Percentiles rank a stretch among this genome's conserved stretches.
Evolutionary conservation across 768 basidiomycete species (phyloP).

Genomic region (Pleurotus tuoliensis): DNA sequence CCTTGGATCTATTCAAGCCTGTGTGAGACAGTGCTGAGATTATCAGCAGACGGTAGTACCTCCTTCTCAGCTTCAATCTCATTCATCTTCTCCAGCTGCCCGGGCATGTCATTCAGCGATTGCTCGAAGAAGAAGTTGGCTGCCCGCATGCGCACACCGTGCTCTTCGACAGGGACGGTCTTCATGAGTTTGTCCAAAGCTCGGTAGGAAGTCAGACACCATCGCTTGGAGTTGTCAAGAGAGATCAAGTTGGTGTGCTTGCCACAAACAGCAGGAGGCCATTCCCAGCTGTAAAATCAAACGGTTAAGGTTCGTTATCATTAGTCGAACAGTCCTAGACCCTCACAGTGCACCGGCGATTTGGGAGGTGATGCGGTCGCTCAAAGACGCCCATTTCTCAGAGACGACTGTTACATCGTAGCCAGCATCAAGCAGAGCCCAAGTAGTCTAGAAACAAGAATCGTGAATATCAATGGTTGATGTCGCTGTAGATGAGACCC

Average conservation of each 20-base stretch:
- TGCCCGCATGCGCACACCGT: conserved; percentile 28
- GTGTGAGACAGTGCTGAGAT: too few relatives aligned
- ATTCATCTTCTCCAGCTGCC: conserved; percentile 27
- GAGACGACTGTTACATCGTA: conserved; percentile 31
- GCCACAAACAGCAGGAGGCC: conserved; percentile 35
- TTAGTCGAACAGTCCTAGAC: neutral
- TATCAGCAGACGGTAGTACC: too few relatives aligned
- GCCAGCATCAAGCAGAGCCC: conserved; percentile 31
- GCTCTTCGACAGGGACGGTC: conserved; percentile 17
- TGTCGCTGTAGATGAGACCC: neutral
- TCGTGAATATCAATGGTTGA: neutral
- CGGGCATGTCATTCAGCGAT: conserved; percentile 19
- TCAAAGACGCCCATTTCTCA: conserved; percentile 17
- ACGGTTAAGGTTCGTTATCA: neutral
- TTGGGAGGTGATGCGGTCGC: conserved; percentile 20
- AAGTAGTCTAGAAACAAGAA: conserved; percentile 15
- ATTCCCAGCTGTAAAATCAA: conserved; percentile 26
- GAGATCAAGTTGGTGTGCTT: conserved; percentile 31
- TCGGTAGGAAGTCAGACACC: conserved; percentile 33
- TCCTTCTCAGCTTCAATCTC: conserved; percentile 15
- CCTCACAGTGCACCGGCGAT: conserved; percentile 25
- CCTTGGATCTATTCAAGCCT: conserved; percentile 17
- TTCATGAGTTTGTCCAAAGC: conserved; percentile 21
- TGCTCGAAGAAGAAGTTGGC: conserved; percentile 32
- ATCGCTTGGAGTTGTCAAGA: conserved; percentile 27